Base-by-base conservation (phyloP, 2,329 filamentous ascomycete species). In the Ramularia collo-cygni region DNA sequence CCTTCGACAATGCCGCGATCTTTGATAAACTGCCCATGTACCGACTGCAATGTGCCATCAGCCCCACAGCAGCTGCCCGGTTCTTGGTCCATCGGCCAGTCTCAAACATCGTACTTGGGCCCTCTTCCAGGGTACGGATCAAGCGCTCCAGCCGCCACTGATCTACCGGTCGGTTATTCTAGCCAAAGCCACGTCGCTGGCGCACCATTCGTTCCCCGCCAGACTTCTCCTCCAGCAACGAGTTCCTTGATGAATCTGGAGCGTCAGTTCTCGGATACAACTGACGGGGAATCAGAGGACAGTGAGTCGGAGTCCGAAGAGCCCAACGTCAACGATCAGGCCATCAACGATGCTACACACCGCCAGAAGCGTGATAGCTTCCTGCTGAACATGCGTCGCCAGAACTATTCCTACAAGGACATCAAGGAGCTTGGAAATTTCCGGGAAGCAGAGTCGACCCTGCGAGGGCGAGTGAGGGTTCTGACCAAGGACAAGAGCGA, bases 401-500 rank as follows among this genome's bases (percentile, higher is more conserved):
- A 65, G 1, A 80, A 80, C 3, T 64, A 76, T 64, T 77, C 79
- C 1, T 87, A 85, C 62, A 74, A 71, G 38, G 70, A 82, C 43
- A 85, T 86, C 52, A 72, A 72, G 27, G 51, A 56, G 5, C 54
- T 63, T 13, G 75, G 79, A 10, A 63, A 67, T 1, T 81, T 81
- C 47, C 35, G 61, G 0, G 79, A 84, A 52, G 78, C 81, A 1
- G 82, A 85, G 61, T 83, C 81, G 8, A 88, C 84, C 1, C 67
- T 89, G 27, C 72, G 84, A 10, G 84, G 84, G 0, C 72, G 82
- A 0, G 78, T 75, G 50, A 69, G 83, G 4, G 76, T 72, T 2
- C 59, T 86, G 52, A 84, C 76, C 6, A 85, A 85, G 64, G 62
- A 64, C 9, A 76, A 76, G 51, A 67, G 72, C 24, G 69, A 76